Conservation (phyloP, 2,329 filamentous ascomycete genomes). For the Pleomassaria siparia region DNA sequence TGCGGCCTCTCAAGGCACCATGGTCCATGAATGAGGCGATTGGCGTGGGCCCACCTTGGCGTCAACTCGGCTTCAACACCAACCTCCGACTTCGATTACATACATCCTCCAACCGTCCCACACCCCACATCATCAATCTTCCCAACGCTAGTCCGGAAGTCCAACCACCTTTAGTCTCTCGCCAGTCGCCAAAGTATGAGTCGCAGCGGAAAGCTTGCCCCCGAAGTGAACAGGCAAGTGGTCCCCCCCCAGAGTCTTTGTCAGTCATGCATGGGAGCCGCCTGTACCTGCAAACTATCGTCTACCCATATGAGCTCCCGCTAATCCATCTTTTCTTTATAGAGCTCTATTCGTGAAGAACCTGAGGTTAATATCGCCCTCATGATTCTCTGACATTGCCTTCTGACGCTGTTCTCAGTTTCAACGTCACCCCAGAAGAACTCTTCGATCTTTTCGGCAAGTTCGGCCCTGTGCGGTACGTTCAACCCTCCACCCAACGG, state of each 20-base stretch:
- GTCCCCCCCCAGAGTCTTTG: slow-evolving; percentile 18
- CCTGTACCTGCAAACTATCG: slow-evolving; percentile 15
- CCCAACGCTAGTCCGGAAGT: slow-evolving; percentile 17
- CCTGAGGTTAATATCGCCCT: slow-evolving; percentile 69
- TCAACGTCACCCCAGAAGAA: slow-evolving; percentile 97
- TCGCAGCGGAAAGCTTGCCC: slow-evolving; percentile 94
- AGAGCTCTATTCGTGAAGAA: slow-evolving; percentile 99
- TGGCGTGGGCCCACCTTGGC: too few species aligned
- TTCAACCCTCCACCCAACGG: slow-evolving; percentile 21
- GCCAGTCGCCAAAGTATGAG: slow-evolving; percentile 71
- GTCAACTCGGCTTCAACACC: not conserved
- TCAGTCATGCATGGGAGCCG: slow-evolving; percentile 1
- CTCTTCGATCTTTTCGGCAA: slow-evolving; percentile 98
- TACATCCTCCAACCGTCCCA: slow-evolving; percentile 8
- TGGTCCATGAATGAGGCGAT: too few species aligned
- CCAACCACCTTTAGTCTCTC: slow-evolving; percentile 20
- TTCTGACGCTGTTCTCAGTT: slow-evolving; percentile 59
- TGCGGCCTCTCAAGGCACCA: too few species aligned
- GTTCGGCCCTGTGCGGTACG: slow-evolving; percentile 91
- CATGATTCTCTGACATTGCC: not conserved
- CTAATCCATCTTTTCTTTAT: slow-evolving; percentile 27
- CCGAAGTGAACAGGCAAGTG: slow-evolving; percentile 96
- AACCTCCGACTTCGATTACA: slow-evolving; percentile 4
- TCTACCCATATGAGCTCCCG: slow-evolving; percentile 31
- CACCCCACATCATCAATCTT: slow-evolving; percentile 12